These are phyloP conservation scores for Butyriboletus loyo DNA, from an alignment of 768 basidiomycete genomes.

Conservation along the genomic window DNA sequence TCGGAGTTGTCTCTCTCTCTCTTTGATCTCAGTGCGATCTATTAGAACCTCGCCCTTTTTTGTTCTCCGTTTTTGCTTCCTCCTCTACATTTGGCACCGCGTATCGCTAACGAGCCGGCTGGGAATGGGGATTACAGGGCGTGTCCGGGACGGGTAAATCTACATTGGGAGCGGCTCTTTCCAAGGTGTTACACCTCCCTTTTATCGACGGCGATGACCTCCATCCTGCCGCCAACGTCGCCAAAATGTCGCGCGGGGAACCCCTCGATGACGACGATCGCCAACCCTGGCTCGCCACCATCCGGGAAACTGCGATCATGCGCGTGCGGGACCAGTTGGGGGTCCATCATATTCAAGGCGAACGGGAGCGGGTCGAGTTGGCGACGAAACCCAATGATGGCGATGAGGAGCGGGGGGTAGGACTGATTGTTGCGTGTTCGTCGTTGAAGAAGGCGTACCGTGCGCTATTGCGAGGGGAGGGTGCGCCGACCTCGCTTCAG, in stretches of 20 bases:
- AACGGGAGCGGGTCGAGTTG: too few species aligned
- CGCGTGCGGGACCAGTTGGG: slow-evolving; percentile 6
- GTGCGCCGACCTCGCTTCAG: neutral
- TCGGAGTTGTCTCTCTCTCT: too few species aligned
- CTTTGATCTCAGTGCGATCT: neutral
- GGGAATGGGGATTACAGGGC: slow-evolving; percentile 41
- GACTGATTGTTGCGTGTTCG: slow-evolving; percentile 85
- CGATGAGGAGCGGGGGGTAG: slow-evolving; percentile 23
- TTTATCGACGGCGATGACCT: slow-evolving; percentile 90
- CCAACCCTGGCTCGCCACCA: slow-evolving; percentile 76
- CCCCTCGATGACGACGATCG: slow-evolving; percentile 83
- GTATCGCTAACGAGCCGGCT: neutral
- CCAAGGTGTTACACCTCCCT: slow-evolving; percentile 57
- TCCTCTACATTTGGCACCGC: neutral
- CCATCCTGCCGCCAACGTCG: slow-evolving; percentile 77
- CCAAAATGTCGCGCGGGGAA: slow-evolving; percentile 78
- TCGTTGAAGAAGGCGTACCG: slow-evolving; percentile 81
- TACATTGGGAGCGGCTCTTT: slow-evolving; percentile 65
- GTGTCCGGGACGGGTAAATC: slow-evolving; percentile 74
- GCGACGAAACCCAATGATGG: neutral
- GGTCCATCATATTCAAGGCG: neutral
- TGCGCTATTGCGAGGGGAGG: slow-evolving; percentile 62
- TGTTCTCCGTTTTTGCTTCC: too few species aligned
- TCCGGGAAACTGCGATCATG: slow-evolving; percentile 58
- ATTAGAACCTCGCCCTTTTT: too few species aligned